Evolutionary conservation across 1,284 basidiomycete species (phyloP), one percentile per base, ranked within the genome.

Genomic region (Tylopilus sp.): DNA sequence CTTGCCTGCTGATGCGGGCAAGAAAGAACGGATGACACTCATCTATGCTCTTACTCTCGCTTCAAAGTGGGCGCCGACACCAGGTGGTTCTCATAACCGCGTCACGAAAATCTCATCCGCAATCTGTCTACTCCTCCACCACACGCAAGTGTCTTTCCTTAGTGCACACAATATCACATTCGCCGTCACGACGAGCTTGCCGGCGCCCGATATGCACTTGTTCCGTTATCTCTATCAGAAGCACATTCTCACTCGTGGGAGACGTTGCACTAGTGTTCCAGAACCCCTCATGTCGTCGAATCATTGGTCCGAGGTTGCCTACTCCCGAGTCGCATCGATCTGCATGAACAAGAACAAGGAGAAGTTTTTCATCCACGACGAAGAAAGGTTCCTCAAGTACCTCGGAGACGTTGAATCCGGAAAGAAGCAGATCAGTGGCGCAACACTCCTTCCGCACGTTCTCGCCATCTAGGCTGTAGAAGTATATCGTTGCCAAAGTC

Each of bases 1-100:
- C 3, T 61, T 77, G 4, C 59, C 69, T 0, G 53, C 54, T 0
- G 57, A 64, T 31, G 63, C 50, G 1, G n/a, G 61, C 9, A 70
- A 75, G 49, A 32, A 66, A 5, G 70, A 77, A 41, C 68, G 67
- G n/a, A 57, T 65, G 28, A 36, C 64, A 0, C 69, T 83, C 29
- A 61, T 77, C 19, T 70, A 69, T 52, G 67, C 73, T 26, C 69
- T 88, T 28, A 79, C 78, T 2, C 78, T 86, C 14, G 84, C 78
- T 1, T 76, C 76, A 6, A 90, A 89, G 67, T 89, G 86, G 86
- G 85, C 84, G 0, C 86, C 87, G 0, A 79, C 81, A 2, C 81
- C 83, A 6, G 74, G 69, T 4, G 68, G 74, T 5, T 74, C 81
- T 2, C 85, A 87, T 56, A 87, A 89, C 63, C 76, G 78, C 10